A percentile compares a stretch with the other conserved stretches of the same genome.
phyloP scores from a whole-genome alignment of 2,329 filamentous ascomycete genomes.

The Phialocephala subalpina region DNA sequence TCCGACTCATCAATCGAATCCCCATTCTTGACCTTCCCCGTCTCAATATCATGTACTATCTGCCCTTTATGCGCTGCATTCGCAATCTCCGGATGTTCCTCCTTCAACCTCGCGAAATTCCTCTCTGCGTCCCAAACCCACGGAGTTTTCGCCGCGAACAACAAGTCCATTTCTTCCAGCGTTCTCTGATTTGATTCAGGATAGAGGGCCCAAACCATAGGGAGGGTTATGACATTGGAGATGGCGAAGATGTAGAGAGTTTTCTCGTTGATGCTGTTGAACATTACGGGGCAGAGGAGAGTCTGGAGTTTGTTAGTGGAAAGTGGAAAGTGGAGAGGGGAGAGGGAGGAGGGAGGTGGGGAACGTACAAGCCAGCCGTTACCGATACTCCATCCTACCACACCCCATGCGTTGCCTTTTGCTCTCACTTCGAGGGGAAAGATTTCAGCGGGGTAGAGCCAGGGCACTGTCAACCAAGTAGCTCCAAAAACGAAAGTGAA shows the following conservation, averaged over 20 bases:
- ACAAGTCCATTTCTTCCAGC: constrained; percentile 77
- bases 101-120: constrained; percentile 68
- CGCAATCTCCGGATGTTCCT: constrained; percentile 62
- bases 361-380: constrained; percentile 68
- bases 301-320: constrained; percentile 39
- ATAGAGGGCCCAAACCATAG: constrained; percentile 74
- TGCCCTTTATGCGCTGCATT: not conserved
- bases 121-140: constrained; percentile 77
- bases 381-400: constrained; percentile 79
- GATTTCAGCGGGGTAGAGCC: constrained; percentile 76
- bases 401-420: constrained; percentile 79
- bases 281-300: constrained; percentile 46
- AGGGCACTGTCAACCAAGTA: constrained; percentile 61
- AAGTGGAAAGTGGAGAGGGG: no score
- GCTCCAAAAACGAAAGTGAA: constrained; percentile 69
- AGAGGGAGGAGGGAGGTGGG: not conserved
- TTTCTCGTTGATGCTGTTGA: constrained; percentile 70
- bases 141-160: constrained; percentile 72
- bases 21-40: not conserved
- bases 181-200: constrained; percentile 79
- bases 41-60: not conserved
- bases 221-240: constrained; percentile 70
- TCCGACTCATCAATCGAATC: not conserved
- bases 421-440: constrained; percentile 76
- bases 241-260: constrained; percentile 78